A percentile compares a stretch with the other conserved stretches of the same genome.
These are phyloP conservation scores for Aspergillus thermomutatus DNA, from an alignment of 2,329 filamentous ascomycete species.

Conservation along the genomic window DNA sequence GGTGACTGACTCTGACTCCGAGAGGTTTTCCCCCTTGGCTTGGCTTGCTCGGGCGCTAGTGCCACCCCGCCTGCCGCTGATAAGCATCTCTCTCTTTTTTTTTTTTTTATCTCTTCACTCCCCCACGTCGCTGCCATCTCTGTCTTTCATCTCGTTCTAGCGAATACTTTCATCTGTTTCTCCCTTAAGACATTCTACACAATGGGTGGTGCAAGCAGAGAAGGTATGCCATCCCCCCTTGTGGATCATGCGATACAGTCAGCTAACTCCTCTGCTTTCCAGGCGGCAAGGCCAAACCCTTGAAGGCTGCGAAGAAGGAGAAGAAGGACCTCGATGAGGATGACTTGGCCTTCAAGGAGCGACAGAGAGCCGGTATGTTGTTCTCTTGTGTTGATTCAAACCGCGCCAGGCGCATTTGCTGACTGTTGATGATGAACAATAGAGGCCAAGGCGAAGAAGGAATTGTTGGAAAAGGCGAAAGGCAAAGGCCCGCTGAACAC, in stretches of 20 bases:
- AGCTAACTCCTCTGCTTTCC: slow-evolving; percentile 16
- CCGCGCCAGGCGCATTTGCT: neutral
- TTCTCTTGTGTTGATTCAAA: neutral
- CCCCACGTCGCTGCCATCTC: neutral
- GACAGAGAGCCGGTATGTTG: slow-evolving; percentile 75
- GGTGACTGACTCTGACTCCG: slow-evolving; percentile 8
- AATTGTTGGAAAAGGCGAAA: slow-evolving; percentile 74
- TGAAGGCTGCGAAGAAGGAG: slow-evolving; percentile 86
- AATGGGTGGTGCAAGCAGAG: slow-evolving; percentile 67
- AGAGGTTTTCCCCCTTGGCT: slow-evolving; percentile 16
- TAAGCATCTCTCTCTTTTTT: slow-evolving; percentile 5
- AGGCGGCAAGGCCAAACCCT: slow-evolving; percentile 80
- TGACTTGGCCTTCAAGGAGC: slow-evolving; percentile 76
- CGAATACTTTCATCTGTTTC: neutral
- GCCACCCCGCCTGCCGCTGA: slow-evolving; percentile 16
- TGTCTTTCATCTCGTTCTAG: neutral
- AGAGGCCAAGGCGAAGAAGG: slow-evolving; percentile 85
- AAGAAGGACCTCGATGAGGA: slow-evolving; percentile 82
- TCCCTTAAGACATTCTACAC: slow-evolving; percentile 21
- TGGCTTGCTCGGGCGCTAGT: slow-evolving; percentile 11
- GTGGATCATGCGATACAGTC: neutral
- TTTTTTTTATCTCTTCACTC: slow-evolving; percentile 3
- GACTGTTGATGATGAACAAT: slow-evolving; percentile 2
- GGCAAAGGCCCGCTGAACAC: slow-evolving; percentile 87
- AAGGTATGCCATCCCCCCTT: slow-evolving; percentile 47